Percentiles rank a stretch among this genome's conserved stretches.
Evolutionary conservation across 1,139 yeast genomes (phyloP).

Genomic region (Saccharomyces hybrid): DNA sequence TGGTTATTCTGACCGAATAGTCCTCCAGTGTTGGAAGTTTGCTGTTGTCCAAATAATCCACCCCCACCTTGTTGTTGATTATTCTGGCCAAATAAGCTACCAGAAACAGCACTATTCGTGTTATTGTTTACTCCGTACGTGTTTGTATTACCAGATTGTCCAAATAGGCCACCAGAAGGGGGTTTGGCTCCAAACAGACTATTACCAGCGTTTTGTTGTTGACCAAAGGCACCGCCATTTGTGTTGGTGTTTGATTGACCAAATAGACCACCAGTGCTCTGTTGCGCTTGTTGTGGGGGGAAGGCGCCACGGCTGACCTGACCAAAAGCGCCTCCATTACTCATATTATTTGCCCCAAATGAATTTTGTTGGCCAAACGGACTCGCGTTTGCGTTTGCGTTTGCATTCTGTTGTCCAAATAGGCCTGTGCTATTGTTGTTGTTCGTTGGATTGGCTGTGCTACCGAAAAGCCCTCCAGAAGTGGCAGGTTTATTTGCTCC

Average conservation of each 20-base stretch:
- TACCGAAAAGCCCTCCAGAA: conserved; percentile 18
- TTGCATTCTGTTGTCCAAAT: conserved; percentile 4
- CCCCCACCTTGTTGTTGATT: conserved; percentile 10
- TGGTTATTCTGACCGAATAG: conserved; percentile 24
- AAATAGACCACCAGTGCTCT: conserved; percentile 30
- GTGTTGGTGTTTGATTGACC: conserved; percentile 16
- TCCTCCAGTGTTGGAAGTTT: conserved; percentile 18
- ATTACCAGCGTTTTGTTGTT: conserved; percentile 14
- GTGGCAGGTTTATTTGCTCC: conserved; percentile 11
- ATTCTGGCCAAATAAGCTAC: conserved; percentile 29
- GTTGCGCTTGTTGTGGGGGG: conserved; percentile 11
- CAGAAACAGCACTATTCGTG: conserved; percentile 10
- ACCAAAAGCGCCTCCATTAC: conserved; percentile 28
- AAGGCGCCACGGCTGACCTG: conserved; percentile 15
- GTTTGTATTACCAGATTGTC: conserved; percentile 5
- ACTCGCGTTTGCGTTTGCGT: conserved; percentile 5
- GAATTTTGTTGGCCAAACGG: conserved; percentile 13
- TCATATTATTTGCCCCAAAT: conserved; percentile 14
- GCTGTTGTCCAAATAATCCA: conserved; percentile 24
- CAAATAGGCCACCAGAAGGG: conserved; percentile 8
- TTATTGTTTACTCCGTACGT: conserved; percentile 5
- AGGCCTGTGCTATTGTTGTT: conserved; percentile 27
- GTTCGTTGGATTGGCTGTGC: conserved; percentile 5
- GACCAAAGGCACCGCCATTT: conserved; percentile 6
- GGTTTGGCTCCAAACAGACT: conserved; percentile 32